phyloP scores from a whole-genome alignment of 345 rosid species.

The Euphorbia tirucalli region DNA sequence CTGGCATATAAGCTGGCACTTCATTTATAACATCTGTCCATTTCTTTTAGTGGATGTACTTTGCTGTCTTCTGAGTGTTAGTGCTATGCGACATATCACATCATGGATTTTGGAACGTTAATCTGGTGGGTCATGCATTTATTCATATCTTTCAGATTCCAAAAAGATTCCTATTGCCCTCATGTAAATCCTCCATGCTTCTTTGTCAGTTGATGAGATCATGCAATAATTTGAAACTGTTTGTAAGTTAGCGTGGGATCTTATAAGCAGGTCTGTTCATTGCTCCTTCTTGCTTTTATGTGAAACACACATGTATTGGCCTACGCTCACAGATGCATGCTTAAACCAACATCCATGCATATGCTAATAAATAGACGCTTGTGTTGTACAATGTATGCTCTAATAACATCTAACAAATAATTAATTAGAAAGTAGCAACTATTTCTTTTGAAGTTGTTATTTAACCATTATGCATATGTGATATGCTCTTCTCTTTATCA shows the following conservation, averaged over 20 bases:
- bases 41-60: constrained; percentile 5
- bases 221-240: neutral
- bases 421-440: neutral
- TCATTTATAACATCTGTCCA: neutral
- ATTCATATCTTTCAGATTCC: constrained; percentile 2
- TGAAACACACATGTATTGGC: neutral
- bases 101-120: neutral
- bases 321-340: neutral
- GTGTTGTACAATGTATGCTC: neutral
- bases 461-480: neutral
- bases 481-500: neutral
- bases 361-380: neutral
- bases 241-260: neutral
- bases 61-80: neutral
- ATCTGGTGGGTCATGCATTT: neutral
- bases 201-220: neutral
- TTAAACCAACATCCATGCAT: neutral
- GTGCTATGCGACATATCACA: neutral
- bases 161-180: neutral
- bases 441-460: neutral
- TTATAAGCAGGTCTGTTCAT: neutral
- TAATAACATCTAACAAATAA: neutral
- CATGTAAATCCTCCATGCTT: neutral
- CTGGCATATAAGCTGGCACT: neutral
- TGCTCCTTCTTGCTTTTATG: neutral